Evolutionary conservation across 2,329 filamentous ascomycete species (phyloP), one percentile per base, ranked within the genome.

Genomic region (Apiospora sp.): DNA sequence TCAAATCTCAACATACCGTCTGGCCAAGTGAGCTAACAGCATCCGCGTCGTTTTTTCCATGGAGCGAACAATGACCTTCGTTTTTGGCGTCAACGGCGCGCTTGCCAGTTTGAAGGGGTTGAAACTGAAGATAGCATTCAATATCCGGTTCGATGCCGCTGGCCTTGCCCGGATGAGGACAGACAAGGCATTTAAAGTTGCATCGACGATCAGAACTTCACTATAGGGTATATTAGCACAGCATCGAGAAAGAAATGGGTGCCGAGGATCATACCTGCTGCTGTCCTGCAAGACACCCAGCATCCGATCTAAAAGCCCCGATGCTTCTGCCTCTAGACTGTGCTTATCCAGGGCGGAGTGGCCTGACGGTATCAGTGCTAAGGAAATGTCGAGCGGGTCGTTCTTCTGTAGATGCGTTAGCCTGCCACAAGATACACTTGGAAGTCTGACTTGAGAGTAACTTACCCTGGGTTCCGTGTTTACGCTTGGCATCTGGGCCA

Each of bases 1-100:
- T 10, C 30, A 19, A 48, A 10, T 14, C 19, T n/a, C 27, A 30
- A 74, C 86, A 76, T 86, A 94, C 92, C 91, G 89, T 84, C 96
- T 96, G 76, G 93, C 87, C 71, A 98, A 86, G 82, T 98, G 95
- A 71, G 95, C 89, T 51, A 98, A 87, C 67, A 99, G 85, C 76
- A 95, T 91, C 78, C 95, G 90, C 3, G 93, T 93, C 34, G 96
- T 99, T 80, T 97, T 94, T 82, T 98, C 96, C 91, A 99, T 96
- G 6, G 96, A 98, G 82, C 92, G 94, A 74, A 97, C 89, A 77
- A 96, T 90, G 73, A 99, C 92, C 77, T 93, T 94, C 69, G 90
- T 89, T 79, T 92, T 94, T 3, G 94, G 89, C 0, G 93, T 96
- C 86, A 97, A 89, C 4, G 93, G 92, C 1, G 91, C 90, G 78